Evolutionary conservation across 169 alveolate species (phyloP).

Genomic region (Eimeria sp.): DNA sequence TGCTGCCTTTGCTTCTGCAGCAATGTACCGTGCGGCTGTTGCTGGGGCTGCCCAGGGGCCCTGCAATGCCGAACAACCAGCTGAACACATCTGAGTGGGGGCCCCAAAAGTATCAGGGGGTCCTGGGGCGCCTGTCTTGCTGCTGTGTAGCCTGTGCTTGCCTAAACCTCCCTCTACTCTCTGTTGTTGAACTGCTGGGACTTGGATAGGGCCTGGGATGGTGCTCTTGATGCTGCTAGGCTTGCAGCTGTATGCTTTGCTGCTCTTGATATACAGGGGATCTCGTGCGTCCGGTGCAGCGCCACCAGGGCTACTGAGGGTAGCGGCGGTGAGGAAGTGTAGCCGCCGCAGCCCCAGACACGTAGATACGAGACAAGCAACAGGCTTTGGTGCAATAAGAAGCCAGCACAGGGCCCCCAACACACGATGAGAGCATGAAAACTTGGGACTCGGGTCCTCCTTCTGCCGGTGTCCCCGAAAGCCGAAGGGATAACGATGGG

Average conservation of each 20-base stretch:
- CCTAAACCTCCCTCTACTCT: not conserved
- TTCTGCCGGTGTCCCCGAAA: constrained; percentile 13
- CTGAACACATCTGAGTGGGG: constrained; percentile 42
- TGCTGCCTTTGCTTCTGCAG: constrained; percentile 41
- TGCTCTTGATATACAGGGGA: not conserved
- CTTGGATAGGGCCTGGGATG: not conserved
- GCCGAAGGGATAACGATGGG: not conserved
- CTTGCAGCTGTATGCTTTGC: not conserved
- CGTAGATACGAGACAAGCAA: not conserved
- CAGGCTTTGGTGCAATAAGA: not conserved
- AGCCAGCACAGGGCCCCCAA: not conserved
- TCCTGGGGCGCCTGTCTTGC: constrained; percentile 16
- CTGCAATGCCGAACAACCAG: not conserved
- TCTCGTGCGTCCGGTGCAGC: not conserved
- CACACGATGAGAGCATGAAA: constrained; percentile 11
- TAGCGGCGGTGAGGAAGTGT: not conserved
- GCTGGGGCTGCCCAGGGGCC: constrained; percentile 44
- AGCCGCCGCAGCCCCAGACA: not conserved
- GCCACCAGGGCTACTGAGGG: not conserved
- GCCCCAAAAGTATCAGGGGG: constrained; percentile 31
- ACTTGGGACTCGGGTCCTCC: not conserved
- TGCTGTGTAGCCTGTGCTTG: not conserved
- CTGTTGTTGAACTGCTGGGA: not conserved
- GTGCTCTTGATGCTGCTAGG: not conserved
- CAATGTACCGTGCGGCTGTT: not conserved